Evolutionary conservation across 2,329 filamentous ascomycete genomes (phyloP).

Genomic region (Aspergillus pseudonomiae): DNA sequence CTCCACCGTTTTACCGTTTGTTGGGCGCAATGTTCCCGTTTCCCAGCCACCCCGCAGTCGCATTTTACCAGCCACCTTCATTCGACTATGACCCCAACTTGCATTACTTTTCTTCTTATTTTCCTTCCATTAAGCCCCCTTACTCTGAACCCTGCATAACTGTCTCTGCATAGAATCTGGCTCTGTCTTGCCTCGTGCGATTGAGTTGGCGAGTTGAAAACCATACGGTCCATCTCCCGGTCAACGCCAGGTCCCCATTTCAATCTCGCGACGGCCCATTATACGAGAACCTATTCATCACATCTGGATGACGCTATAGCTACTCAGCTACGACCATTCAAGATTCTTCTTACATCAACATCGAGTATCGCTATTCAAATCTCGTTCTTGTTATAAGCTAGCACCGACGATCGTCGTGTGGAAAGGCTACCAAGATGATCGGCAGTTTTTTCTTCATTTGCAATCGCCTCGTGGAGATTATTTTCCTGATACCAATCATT

Average conservation of each 20-base stretch:
- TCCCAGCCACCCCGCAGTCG: constrained; percentile 37
- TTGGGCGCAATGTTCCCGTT: constrained; percentile 5
- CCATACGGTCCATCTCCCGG: neutral
- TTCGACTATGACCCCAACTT: constrained; percentile 11
- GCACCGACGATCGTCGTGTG: constrained; percentile 1
- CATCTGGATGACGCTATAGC: constrained; percentile 8
- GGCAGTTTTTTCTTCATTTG: constrained; percentile 63
- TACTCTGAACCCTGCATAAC: neutral
- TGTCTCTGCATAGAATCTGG: neutral
- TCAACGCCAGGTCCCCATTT: neutral
- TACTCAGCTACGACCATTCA: neutral
- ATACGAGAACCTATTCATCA: neutral
- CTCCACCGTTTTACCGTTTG: neutral
- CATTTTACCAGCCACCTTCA: constrained; percentile 34
- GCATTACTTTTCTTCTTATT: constrained; percentile 9
- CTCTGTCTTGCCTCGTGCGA: constrained; percentile 6
- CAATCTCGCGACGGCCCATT: neutral
- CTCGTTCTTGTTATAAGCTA: neutral
- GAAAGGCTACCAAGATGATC: constrained; percentile 45
- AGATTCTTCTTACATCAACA: no score
- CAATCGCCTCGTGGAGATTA: constrained; percentile 63
- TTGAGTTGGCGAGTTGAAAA: neutral
- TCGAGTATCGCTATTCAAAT: neutral
- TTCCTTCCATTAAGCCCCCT: neutral
- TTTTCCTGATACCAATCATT: constrained; percentile 64